Evolutionary conservation across 495 filamentous ascomycete genomes (phyloP).

Genomic region (Penicillium crystallinum): DNA sequence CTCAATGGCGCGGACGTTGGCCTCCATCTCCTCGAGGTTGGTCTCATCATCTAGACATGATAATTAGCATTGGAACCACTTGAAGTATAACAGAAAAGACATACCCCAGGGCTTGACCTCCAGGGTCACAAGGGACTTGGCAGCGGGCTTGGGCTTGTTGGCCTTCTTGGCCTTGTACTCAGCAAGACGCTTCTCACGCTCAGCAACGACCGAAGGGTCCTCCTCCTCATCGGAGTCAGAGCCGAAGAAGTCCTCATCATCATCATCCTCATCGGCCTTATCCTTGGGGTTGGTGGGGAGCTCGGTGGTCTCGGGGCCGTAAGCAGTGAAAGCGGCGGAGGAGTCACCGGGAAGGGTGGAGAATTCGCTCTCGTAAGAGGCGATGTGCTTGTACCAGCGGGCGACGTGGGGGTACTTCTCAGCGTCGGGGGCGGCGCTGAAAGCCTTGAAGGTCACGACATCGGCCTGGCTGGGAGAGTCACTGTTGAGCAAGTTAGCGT

Average conservation of each 20-base stretch:
- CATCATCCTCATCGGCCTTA: constrained; percentile 66
- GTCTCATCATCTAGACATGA: constrained; percentile 76
- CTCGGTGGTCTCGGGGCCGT: constrained; percentile 78
- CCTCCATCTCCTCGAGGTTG: constrained; percentile 76
- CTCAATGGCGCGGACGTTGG: constrained; percentile 77
- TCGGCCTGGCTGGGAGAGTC: constrained; percentile 89
- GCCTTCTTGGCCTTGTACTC: constrained; percentile 98
- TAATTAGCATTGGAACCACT: constrained; percentile 23
- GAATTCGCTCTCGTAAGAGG: constrained; percentile 86
- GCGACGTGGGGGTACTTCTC: constrained; percentile 89
- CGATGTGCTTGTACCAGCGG: constrained; percentile 98
- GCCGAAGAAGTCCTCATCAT: constrained; percentile 87
- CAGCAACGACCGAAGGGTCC: constrained; percentile 72
- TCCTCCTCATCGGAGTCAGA: constrained; percentile 90
- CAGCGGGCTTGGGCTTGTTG: constrained; percentile 78
- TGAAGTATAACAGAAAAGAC: constrained; percentile 30
- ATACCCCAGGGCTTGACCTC: constrained; percentile 99
- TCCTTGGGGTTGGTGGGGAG: constrained; percentile 79
- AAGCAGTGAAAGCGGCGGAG: constrained; percentile 78
- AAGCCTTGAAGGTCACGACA: constrained; percentile 86
- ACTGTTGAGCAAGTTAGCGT: constrained; percentile 48
- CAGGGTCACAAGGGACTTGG: constrained; percentile 92
- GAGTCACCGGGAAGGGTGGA: constrained; percentile 85
- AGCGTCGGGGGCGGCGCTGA: constrained; percentile 67
- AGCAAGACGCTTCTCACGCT: constrained; percentile 82